phyloP scores from a whole-genome alignment of 73 alveolate species.

The Breviolum minutum region DNA sequence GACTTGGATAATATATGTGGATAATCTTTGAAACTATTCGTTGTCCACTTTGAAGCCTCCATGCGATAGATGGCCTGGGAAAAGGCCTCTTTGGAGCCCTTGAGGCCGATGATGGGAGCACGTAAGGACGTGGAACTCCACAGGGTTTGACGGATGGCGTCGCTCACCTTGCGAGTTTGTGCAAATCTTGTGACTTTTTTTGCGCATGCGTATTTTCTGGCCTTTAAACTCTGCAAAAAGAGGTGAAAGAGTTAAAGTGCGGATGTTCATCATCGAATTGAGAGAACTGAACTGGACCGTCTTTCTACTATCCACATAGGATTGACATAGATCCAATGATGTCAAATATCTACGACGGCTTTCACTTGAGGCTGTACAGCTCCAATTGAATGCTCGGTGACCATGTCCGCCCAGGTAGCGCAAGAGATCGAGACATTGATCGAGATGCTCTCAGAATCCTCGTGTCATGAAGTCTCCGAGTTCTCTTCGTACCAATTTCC shows the following conservation, averaged over 20 bases:
- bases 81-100: neutral
- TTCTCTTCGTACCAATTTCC: neutral
- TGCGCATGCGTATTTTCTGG: no score
- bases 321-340: no score
- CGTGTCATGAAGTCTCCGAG: neutral
- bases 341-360: no score
- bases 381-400: neutral
- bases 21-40: no score
- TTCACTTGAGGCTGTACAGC: no score
- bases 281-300: no score
- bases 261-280: neutral
- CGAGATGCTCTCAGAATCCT: slow-evolving; percentile 77
- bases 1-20: no score
- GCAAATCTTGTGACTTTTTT: neutral
- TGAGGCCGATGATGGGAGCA: slow-evolving; percentile 60
- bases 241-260: neutral
- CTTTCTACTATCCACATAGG: no score
- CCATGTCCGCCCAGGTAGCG: slow-evolving; percentile 93
- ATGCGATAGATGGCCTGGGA: neutral
- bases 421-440: slow-evolving; percentile 71
- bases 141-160: slow-evolving; percentile 56
- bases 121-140: slow-evolving; percentile 52
- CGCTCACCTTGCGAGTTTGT: slow-evolving; percentile 33
- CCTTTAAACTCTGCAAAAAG: no score
- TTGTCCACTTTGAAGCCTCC: no score